A percentile compares a stretch with the other conserved stretches of the same genome.
Conservation (phyloP, 768 basidiomycete species). For the Leccinellum rugosiceps region DNA sequence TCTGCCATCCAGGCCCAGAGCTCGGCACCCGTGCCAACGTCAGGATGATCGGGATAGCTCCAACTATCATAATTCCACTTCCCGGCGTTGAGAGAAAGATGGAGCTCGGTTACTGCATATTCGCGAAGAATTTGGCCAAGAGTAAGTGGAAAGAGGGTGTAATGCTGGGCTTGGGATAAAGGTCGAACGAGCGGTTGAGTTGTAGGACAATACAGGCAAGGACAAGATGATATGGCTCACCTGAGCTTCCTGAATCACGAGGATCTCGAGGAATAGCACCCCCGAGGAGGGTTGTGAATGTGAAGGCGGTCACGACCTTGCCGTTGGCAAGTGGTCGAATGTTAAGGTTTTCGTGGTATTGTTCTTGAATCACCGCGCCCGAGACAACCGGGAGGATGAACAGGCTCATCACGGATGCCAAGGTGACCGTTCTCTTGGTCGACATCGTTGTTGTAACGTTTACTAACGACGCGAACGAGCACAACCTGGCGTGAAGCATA, state of each 20-base stretch:
- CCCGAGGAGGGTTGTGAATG: slow-evolving; percentile 65
- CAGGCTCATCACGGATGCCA: slow-evolving; percentile 8
- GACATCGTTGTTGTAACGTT: neutral
- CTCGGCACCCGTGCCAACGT: slow-evolving; percentile 83
- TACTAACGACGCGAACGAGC: too few relatives aligned
- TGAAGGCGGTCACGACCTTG: slow-evolving; percentile 75
- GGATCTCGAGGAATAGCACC: slow-evolving; percentile 58
- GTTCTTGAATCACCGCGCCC: slow-evolving; percentile 21
- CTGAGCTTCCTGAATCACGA: slow-evolving; percentile 39
- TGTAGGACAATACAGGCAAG: neutral
- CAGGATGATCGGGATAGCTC: slow-evolving; percentile 75
- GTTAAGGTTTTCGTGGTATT: slow-evolving; percentile 48
- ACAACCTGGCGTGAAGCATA: neutral
- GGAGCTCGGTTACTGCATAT: slow-evolving; percentile 84
- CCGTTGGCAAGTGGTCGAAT: slow-evolving; percentile 74
- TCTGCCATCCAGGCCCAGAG: slow-evolving; percentile 93
- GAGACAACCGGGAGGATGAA: slow-evolving; percentile 7
- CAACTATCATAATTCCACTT: slow-evolving; percentile 86
- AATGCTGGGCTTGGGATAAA: slow-evolving; percentile 66
- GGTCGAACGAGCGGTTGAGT: neutral
- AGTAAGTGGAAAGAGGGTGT: slow-evolving; percentile 80
- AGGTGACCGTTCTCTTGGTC: slow-evolving; percentile 1
- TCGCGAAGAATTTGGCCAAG: slow-evolving; percentile 84
- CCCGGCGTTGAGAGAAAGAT: slow-evolving; percentile 87
- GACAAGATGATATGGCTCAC: slow-evolving; percentile 35